Percentiles rank a stretch among this genome's conserved stretches.
Evolutionary conservation across 2,329 filamentous ascomycete genomes (phyloP).

Genomic region (Fusarium guadeloupense): DNA sequence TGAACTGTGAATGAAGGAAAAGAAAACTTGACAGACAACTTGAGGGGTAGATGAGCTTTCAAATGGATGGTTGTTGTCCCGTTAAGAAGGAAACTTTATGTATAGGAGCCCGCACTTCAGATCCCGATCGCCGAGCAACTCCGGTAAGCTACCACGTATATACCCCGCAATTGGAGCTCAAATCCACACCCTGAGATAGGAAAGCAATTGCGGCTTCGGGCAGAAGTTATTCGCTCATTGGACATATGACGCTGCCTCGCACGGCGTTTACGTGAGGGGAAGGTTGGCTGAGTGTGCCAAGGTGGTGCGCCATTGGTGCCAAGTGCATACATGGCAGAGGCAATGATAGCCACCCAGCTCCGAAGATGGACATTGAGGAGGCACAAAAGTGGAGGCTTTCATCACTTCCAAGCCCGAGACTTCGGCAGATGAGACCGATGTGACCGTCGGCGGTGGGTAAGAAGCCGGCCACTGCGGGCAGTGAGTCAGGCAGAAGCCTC

Average conservation of each 20-base stretch:
- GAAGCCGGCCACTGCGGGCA: slow-evolving; percentile 24
- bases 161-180: slow-evolving; percentile 43
- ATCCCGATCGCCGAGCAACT: slow-evolving; percentile 46
- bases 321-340: slow-evolving; percentile 15
- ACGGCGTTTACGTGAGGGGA: slow-evolving; percentile 27
- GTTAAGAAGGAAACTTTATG: slow-evolving; percentile 34
- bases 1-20: slow-evolving; percentile 25
- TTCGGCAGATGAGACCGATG: slow-evolving; percentile 38
- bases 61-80: slow-evolving; percentile 1
- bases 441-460: slow-evolving; percentile 23
- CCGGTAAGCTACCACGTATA: slow-evolving; percentile 29
- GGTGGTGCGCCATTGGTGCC: slow-evolving; percentile 38
- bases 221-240: slow-evolving; percentile 26
- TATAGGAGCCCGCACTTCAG: slow-evolving; percentile 30
- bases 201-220: slow-evolving; percentile 33
- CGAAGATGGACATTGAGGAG: slow-evolving; percentile 18
- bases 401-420: slow-evolving; percentile 8
- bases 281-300: slow-evolving; percentile 33
- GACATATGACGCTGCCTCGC: slow-evolving; percentile 5
- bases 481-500: slow-evolving; percentile 23
- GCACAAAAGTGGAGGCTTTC: slow-evolving; percentile 12
- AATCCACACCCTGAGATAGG: slow-evolving; percentile 43
- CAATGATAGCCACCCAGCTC: slow-evolving; percentile 19
- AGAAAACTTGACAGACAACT: slow-evolving; percentile 21
- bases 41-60: slow-evolving; percentile 25